Evolutionary conservation across 495 filamentous ascomycete genomes (phyloP).

Genomic region (Penicillium paradoxum): DNA sequence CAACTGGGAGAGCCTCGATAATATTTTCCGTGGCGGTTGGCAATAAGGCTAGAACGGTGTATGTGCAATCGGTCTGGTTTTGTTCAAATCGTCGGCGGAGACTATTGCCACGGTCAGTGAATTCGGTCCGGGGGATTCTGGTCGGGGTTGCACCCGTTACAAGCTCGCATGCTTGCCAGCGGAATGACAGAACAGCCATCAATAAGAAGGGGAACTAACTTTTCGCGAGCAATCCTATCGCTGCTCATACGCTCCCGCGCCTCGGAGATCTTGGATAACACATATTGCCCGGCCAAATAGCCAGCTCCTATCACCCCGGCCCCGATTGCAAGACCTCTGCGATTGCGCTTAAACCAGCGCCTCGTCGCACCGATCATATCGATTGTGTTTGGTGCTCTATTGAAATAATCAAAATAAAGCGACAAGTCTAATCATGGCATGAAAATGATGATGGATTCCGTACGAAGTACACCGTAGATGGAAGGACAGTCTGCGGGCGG

Average conservation of each 20-base stretch:
- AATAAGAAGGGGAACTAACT: constrained; percentile 53
- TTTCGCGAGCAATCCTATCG: constrained; percentile 91
- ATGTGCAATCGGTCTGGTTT: constrained; percentile 97
- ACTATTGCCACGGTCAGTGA: constrained; percentile 44
- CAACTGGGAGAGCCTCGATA: constrained; percentile 79
- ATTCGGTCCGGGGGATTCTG: not conserved
- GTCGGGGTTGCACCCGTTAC: constrained; percentile 12
- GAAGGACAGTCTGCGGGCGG: constrained; percentile 19
- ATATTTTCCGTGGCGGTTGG: constrained; percentile 89
- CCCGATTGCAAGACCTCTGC: constrained; percentile 81
- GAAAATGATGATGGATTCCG: constrained; percentile 7
- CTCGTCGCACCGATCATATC: constrained; percentile 78
- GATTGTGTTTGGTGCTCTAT: constrained; percentile 14
- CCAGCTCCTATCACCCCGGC: constrained; percentile 81
- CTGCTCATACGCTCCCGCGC: constrained; percentile 91
- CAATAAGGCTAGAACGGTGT: constrained; percentile 92
- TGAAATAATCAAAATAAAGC: not conserved
- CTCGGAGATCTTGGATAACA: constrained; percentile 82
- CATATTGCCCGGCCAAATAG: constrained; percentile 90
- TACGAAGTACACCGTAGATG: constrained; percentile 10
- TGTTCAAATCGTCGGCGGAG: constrained; percentile 93
- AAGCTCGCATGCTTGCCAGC: constrained; percentile 11
- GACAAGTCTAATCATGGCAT: constrained; percentile 7
- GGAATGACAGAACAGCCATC: constrained; percentile 1
- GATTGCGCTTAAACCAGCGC: constrained; percentile 88